Evolutionary conservation across 176 grass and related monocot genomes (phyloP), one percentile per base, ranked within the genome.

Genomic region (sorghum (Sorghum bicolor)): DNA sequence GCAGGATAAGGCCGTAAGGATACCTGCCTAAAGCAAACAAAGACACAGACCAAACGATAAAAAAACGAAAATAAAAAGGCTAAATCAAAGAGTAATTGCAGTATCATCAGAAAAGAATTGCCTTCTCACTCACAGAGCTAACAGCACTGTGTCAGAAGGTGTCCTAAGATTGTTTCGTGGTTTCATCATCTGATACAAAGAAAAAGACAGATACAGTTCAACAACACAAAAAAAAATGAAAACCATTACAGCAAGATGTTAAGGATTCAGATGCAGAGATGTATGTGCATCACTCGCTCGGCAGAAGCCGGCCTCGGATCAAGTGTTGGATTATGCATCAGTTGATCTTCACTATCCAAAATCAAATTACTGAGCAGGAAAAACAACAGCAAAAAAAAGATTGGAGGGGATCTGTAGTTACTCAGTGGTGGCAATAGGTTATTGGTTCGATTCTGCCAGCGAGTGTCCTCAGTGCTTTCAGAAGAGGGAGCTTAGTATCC

Each of bases 371-470:
- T 1, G 11, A 1, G 13, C 1, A 50, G 10, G 3, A 14, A 24
- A 20, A 24, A 8, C 22, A 32, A 29, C 0, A 76, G 3, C 11
- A 10, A 4, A 6, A 8, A 2, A 8, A 80, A 47, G 5, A 40
- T 36, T 16, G 32, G 7, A 61, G 48, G n/a, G 48, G 83, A n/a
- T 9, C 38, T 37, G 20, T 36, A 22, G 87, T 74, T 83, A 82
- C 93, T 98, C 93, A 98, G 93, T 83, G 64, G 69, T 90, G 93
- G 96, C 96, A 66, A 73, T 16, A 25, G 29, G 65, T 90, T 84
- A 74, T 83, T 77, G 93, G 96, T 95, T 98, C 93, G 96, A 98
- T 98, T 98, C 93, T 88, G 91, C 96, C 89, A 93, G 96, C 96
- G n/a, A 74, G 70, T 84, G 69, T 93, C 96, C 67, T 92, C 93